Conservation (phyloP, 2,329 filamentous ascomycete genomes). For the Penicillium vulpinum region DNA sequence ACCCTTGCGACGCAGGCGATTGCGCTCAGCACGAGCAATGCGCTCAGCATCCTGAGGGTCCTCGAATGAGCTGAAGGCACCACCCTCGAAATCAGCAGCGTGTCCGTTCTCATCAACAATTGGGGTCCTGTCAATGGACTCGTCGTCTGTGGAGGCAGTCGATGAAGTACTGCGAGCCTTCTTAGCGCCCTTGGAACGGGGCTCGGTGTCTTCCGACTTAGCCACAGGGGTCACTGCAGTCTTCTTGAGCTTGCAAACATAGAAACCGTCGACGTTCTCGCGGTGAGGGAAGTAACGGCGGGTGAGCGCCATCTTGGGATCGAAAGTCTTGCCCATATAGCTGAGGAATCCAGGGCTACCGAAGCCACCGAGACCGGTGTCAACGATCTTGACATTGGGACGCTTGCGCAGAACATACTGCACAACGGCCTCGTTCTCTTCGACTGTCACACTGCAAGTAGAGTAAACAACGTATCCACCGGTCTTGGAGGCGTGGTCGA, state of each 20-base stretch:
- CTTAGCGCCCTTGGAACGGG: constrained; percentile 23
- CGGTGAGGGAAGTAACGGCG: constrained; percentile 85
- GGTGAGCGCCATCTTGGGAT: constrained; percentile 78
- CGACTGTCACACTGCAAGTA: constrained; percentile 90
- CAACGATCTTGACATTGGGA: constrained; percentile 90
- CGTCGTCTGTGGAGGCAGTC: constrained; percentile 39
- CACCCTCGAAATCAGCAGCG: constrained; percentile 39
- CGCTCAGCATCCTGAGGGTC: constrained; percentile 71
- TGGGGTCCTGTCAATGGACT: constrained; percentile 67
- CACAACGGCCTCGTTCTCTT: constrained; percentile 92
- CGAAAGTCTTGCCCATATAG: constrained; percentile 89
- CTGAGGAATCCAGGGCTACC: constrained; percentile 89
- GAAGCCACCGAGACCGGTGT: constrained; percentile 79
- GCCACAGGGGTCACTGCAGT: constrained; percentile 67
- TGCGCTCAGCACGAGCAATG: constrained; percentile 72
- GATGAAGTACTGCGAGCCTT: constrained; percentile 23
- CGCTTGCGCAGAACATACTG: constrained; percentile 89
- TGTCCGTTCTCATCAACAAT: constrained; percentile 51
- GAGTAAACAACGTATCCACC: constrained; percentile 96
- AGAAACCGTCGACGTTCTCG: constrained; percentile 98
- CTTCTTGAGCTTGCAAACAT: constrained; percentile 97
- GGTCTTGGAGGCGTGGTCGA: constrained; percentile 86
- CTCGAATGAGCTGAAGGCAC: constrained; percentile 71
- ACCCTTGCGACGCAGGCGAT: constrained; percentile 71
- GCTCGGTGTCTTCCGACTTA: constrained; percentile 27